Evolutionary conservation across 345 rosid species (phyloP).

Genomic region (Eucalyptus pauciflora): DNA sequence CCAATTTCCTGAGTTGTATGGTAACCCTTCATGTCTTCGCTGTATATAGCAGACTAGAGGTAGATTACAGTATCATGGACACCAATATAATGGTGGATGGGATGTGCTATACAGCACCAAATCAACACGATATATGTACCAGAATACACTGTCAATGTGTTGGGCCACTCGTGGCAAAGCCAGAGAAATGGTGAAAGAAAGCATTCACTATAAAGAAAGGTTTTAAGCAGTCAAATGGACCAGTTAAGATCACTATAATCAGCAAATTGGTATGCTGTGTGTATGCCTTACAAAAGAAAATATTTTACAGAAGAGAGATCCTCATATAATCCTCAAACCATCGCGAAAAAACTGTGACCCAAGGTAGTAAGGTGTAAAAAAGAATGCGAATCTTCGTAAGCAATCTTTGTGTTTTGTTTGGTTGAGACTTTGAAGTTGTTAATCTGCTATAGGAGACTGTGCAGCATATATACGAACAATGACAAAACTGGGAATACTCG

Average conservation of each 20-base stretch:
- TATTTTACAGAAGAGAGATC: neutral
- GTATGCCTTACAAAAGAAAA: neutral
- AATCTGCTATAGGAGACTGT: slow-evolving; percentile 3
- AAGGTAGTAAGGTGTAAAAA: neutral
- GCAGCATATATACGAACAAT: slow-evolving; percentile 15
- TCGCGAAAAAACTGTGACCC: neutral
- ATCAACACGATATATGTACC: neutral
- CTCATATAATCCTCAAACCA: neutral
- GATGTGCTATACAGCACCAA: neutral
- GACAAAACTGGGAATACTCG: slow-evolving; percentile 16
- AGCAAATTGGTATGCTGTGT: neutral
- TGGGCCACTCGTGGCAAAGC: neutral
- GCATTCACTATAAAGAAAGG: neutral
- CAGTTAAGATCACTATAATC: neutral
- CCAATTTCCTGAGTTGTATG: neutral
- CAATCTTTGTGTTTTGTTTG: neutral
- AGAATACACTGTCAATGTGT: neutral
- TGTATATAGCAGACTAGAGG: neutral
- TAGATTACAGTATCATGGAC: neutral
- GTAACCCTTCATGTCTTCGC: neutral
- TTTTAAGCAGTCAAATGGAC: neutral
- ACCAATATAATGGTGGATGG: neutral
- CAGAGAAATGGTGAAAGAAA: neutral
- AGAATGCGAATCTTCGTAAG: neutral
- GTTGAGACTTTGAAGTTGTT: neutral